A percentile compares a stretch with the other conserved stretches of the same genome.
These are phyloP conservation scores for Thermothielavioides terrestris DNA, from an alignment of 495 filamentous ascomycete species.

Conservation along the genomic window DNA sequence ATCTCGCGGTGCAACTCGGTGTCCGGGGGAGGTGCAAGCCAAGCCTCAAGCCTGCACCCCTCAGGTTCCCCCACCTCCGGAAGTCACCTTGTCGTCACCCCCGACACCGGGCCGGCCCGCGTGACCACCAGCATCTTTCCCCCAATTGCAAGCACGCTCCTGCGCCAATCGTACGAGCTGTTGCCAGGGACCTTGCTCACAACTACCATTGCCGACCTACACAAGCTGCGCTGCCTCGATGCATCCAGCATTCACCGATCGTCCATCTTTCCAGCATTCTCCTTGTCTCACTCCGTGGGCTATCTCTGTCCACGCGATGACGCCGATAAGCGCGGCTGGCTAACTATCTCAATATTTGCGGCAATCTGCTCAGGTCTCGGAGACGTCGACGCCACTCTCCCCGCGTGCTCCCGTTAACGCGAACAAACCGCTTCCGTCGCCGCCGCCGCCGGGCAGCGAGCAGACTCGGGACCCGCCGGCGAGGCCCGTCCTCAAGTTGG, in stretches of 20 bases:
- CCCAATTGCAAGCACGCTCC: slow-evolving; percentile 9
- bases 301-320: background rate
- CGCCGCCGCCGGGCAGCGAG: slow-evolving; percentile 41
- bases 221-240: no score
- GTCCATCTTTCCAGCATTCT: no score
- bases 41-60: slow-evolving; percentile 1
- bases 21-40: background rate
- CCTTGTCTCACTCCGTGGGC: slow-evolving; percentile 4
- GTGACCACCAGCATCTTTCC: slow-evolving; percentile 17
- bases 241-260: background rate
- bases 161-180: slow-evolving; percentile 19
- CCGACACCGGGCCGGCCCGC: slow-evolving; percentile 11
- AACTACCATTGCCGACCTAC: no score
- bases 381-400: slow-evolving; percentile 13
- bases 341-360: slow-evolving; percentile 16
- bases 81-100: slow-evolving; percentile 21
- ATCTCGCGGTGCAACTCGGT: background rate
- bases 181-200: background rate
- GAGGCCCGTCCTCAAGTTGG: slow-evolving; percentile 37
- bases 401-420: slow-evolving; percentile 34
- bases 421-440: slow-evolving; percentile 46
- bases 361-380: slow-evolving; percentile 14
- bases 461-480: slow-evolving; percentile 29
- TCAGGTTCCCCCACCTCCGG: no score
- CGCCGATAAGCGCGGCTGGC: slow-evolving; percentile 8